A percentile compares a stretch with the other conserved stretches of the same genome.
phyloP scores from a whole-genome alignment of 257 asterid species.

The Mentha longifolia region DNA sequence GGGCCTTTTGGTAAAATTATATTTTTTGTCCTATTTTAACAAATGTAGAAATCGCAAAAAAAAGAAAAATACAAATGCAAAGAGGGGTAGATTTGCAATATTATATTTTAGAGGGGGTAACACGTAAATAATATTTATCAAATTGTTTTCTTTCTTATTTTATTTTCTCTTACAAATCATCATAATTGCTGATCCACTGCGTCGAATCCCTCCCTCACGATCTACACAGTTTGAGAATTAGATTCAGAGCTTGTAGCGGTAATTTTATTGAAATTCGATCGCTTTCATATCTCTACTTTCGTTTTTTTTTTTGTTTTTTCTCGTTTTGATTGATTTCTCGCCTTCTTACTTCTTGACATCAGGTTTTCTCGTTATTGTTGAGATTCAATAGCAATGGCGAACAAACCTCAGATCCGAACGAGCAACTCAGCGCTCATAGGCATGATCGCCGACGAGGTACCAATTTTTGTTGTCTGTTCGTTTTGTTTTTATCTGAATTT shows the following conservation, averaged over 20 bases:
- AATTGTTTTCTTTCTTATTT: not conserved
- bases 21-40: too few relatives aligned
- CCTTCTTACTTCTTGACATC: constrained; percentile 7
- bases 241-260: not conserved
- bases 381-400: constrained; percentile 60
- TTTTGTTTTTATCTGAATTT: constrained; percentile 6
- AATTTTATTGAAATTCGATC: not conserved
- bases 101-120: not conserved
- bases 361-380: constrained; percentile 28
- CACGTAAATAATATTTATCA: not conserved
- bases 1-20: too few relatives aligned
- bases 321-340: constrained; percentile 17
- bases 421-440: constrained; percentile 86
- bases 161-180: not conserved
- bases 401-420: constrained; percentile 77
- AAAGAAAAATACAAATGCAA: too few relatives aligned
- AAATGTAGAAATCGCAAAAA: too few relatives aligned
- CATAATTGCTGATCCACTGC: constrained; percentile 21
- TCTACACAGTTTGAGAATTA: constrained; percentile 15
- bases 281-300: not conserved
- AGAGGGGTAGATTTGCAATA: constrained; percentile 10
- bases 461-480: not conserved
- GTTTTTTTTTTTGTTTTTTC: not conserved
- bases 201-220: constrained; percentile 24
- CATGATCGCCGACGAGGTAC: constrained; percentile 97